Base-by-base conservation (phyloP, 2,329 filamentous ascomycete species). In the Fusarium foetens region DNA sequence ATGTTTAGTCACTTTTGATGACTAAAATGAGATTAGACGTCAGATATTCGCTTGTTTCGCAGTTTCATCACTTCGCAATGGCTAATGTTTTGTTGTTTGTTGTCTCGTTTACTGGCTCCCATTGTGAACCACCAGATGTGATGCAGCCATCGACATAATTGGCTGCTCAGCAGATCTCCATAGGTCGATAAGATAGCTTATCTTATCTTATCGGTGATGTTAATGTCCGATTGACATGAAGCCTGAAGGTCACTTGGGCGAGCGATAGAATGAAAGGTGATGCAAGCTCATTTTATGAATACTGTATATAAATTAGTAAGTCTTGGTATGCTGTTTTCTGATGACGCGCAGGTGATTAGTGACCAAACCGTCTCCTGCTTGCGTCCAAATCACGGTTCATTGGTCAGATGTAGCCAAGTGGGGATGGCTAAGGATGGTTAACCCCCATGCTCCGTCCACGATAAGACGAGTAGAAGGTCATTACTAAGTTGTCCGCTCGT, bases 401-500 rank as follows among this genome's bases (percentile, higher is more conserved):
- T 51, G 8, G 29, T 7, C 16, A 25, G 11, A 35, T 7, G 11
- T 6, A 25, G 6, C 8, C 2, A 35, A 25, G 48, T 25, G 48
- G 48, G 4, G 31, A 25, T 25, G 25, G 25, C 25, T 25, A 25
- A 25, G 25, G 25, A 25, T 25, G 25, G 25, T 5, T 25, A 25
- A 25, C 25, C 4, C 25, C 25, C 25, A 5, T 25, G 25, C 25
- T 25, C 25, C 25, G 25, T 21, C 12, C 1, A 25, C 12, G 8
- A 35, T 3, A 5, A 25, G 12, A 21, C 4, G 6, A 8, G 6
- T 12, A 13, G 5, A 21, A 2, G 12, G 9, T 10, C 3, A 51
- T 51, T 51, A 51, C 48, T 51, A 13, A 51, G 42, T 13, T 2
- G 3, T 17, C 42, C 23, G 16, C 5, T 21, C 10, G 1, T 4